Conservation (phyloP, 352 stramenopile genomes). For the Pythium biforme region DNA sequence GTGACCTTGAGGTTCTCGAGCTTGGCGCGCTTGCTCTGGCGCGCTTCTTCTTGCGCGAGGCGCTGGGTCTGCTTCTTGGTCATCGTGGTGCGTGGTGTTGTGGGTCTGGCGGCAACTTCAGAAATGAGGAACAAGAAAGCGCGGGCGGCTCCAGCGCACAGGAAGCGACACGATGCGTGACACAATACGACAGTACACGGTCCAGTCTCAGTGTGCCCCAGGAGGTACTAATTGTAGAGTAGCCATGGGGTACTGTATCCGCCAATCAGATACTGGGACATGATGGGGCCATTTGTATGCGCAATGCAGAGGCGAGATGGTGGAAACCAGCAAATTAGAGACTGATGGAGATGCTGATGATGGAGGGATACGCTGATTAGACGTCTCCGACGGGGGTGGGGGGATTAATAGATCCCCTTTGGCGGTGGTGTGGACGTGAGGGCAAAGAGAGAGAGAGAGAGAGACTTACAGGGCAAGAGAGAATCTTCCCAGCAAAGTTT, state of each 20-base stretch:
- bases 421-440: not conserved
- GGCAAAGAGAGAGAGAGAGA: too few relatives aligned
- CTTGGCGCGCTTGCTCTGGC: constrained; percentile 57
- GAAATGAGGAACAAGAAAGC: constrained; percentile 13
- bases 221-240: not conserved
- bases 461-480: too few relatives aligned
- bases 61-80: constrained; percentile 32
- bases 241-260: not conserved
- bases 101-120: constrained; percentile 29
- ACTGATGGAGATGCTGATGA: not conserved
- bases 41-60: constrained; percentile 33
- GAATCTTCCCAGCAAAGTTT: not conserved
- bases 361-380: too few relatives aligned
- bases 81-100: constrained; percentile 5
- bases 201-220: not conserved
- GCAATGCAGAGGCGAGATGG: not conserved
- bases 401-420: too few relatives aligned
- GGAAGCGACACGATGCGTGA: not conserved
- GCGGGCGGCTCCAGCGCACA: not conserved
- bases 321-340: not conserved
- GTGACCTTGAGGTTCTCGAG: constrained; percentile 71
- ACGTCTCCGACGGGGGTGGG: too few relatives aligned
- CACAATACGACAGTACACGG: not conserved
- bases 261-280: not conserved
- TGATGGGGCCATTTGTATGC: not conserved